phyloP scores from a whole-genome alignment of 2,329 filamentous ascomycete species.

The Teratosphaeria destructans region DNA sequence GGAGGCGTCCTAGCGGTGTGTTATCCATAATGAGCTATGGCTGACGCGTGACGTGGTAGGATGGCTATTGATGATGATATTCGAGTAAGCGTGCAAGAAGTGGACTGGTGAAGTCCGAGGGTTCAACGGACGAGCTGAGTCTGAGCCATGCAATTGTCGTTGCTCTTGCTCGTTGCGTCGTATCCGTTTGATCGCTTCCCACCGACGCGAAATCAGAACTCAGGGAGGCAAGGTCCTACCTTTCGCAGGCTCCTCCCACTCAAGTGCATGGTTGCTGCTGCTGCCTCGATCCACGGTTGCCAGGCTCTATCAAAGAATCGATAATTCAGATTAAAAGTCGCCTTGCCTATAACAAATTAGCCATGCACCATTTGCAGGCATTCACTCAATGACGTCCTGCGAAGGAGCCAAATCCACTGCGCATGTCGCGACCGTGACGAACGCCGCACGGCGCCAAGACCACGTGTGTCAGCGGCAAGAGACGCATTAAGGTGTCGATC shows the following conservation, averaged over 20 bases:
- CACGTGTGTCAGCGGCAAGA: too few relatives aligned
- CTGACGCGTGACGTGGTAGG: neutral
- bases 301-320: too few relatives aligned
- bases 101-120: neutral
- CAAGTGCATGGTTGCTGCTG: too few relatives aligned
- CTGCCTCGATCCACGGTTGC: too few relatives aligned
- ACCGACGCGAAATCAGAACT: too few relatives aligned
- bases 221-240: too few relatives aligned
- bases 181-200: too few relatives aligned
- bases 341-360: neutral
- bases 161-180: too few relatives aligned
- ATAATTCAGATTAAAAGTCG: too few relatives aligned
- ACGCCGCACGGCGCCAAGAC: neutral
- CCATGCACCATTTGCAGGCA: neutral
- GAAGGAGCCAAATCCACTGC: neutral
- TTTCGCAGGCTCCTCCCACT: too few relatives aligned
- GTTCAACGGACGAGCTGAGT: neutral
- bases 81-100: neutral
- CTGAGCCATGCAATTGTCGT: too few relatives aligned
- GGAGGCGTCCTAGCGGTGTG: neutral
- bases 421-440: neutral
- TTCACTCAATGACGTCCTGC: neutral
- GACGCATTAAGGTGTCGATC: neutral
- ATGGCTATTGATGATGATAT: neutral
- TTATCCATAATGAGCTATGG: neutral